Evolutionary conservation across 1,284 basidiomycete genomes (phyloP).

Genomic region (Irpex lacteus): DNA sequence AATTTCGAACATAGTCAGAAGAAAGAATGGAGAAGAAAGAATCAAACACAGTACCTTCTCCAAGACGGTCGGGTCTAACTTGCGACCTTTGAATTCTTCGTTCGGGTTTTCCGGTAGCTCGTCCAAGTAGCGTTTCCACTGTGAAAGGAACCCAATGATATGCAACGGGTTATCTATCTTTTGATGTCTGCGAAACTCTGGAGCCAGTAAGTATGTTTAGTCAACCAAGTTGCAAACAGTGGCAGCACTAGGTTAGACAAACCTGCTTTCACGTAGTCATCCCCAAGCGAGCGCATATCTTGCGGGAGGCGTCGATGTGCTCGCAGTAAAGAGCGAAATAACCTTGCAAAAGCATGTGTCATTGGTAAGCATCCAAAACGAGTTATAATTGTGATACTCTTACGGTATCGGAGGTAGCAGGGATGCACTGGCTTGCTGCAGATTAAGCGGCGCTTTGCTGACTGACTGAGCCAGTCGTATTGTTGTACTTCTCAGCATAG

Average conservation of each 20-base stretch:
- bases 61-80: conserved; percentile 70
- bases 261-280: conserved; percentile 87
- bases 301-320: conserved; percentile 72
- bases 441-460: conserved; percentile 57
- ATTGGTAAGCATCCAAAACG: conserved; percentile 1
- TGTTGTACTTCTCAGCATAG: conserved; percentile 44
- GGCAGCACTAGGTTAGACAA: conserved; percentile 14
- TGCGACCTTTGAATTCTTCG: conserved; percentile 61
- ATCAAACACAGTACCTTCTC: conserved; percentile 59
- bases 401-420: conserved; percentile 84
- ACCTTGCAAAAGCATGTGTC: conserved; percentile 36
- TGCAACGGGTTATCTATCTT: conserved; percentile 82
- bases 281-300: conserved; percentile 86
- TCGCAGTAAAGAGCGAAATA: conserved; percentile 80
- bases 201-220: background rate
- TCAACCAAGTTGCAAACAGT: background rate
- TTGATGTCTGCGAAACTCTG: conserved; percentile 83
- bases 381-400: conserved; percentile 22
- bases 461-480: conserved; percentile 64
- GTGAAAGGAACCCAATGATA: conserved; percentile 88
- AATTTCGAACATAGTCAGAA: background rate
- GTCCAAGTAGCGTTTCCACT: conserved; percentile 92
- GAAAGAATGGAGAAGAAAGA: background rate
- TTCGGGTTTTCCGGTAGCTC: conserved; percentile 50
- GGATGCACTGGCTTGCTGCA: conserved; percentile 64